Conservation (phyloP, 2,329 filamentous ascomycete species). For the Stachybotrys chartarum region DNA sequence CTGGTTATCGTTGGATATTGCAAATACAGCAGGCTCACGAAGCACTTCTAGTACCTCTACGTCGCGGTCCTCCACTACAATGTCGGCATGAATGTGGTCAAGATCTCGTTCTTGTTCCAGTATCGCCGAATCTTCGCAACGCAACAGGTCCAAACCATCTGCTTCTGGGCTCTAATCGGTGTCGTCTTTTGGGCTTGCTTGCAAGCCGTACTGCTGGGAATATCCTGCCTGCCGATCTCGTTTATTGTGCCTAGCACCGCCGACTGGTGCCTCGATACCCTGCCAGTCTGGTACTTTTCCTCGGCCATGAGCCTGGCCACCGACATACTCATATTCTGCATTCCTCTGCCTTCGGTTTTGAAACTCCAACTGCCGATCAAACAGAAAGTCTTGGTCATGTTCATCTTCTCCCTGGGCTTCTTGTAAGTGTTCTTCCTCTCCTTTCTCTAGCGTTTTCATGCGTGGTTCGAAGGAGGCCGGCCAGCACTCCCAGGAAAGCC, state of each 20-base stretch:
- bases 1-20: neutral
- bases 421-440: conserved; percentile 13
- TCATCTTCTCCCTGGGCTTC: conserved; percentile 22
- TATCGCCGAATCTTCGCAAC: conserved; percentile 23
- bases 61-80: conserved; percentile 20
- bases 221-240: conserved; percentile 18
- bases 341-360: conserved; percentile 17
- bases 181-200: conserved; percentile 17
- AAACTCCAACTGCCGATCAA: conserved; percentile 14
- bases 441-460: neutral
- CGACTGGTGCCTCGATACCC: conserved; percentile 17
- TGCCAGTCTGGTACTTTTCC: conserved; percentile 23
- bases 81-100: conserved; percentile 21
- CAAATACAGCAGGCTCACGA: neutral
- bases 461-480: too few species aligned
- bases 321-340: conserved; percentile 18
- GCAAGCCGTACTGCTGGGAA: conserved; percentile 16
- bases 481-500: too few species aligned
- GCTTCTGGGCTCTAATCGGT: conserved; percentile 17
- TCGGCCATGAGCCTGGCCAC: conserved; percentile 18
- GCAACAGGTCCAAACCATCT: conserved; percentile 12
- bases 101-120: conserved; percentile 23
- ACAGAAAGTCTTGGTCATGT: conserved; percentile 18
- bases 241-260: conserved; percentile 15
- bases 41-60: conserved; percentile 13